These are phyloP conservation scores for Lactarius quietus DNA, from an alignment of 768 basidiomycete species.

Conservation along the genomic window DNA sequence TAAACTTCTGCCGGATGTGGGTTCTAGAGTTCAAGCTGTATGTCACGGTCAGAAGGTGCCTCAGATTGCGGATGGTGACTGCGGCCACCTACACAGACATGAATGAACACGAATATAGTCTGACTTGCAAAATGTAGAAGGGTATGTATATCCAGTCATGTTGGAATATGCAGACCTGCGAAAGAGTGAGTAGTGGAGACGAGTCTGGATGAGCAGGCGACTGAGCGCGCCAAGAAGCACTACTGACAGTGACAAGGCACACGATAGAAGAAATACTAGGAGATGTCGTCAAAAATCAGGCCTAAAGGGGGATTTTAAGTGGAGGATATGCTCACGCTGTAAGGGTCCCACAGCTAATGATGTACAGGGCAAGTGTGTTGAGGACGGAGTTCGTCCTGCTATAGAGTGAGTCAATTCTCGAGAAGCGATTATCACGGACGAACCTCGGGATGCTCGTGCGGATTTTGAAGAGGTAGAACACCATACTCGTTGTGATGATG, in stretches of 20 bases:
- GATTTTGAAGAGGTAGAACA: neutral
- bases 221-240: neutral
- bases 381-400: neutral
- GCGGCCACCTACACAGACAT: neutral
- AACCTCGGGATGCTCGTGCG: neutral
- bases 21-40: neutral
- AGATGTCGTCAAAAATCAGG: neutral
- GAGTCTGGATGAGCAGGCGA: neutral
- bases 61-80: neutral
- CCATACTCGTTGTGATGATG: constrained; percentile 2
- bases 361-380: neutral
- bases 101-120: neutral
- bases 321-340: neutral
- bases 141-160: neutral
- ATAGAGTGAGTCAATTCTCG: neutral
- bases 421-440: neutral
- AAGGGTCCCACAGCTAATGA: constrained; percentile 3
- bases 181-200: neutral
- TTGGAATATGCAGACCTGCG: neutral
- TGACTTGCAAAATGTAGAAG: constrained; percentile 6
- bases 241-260: neutral
- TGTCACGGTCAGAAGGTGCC: neutral
- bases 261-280: neutral
- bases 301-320: neutral
- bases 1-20: constrained; percentile 4